Percentiles rank a stretch among this genome's conserved stretches.
Conservation (phyloP, 225 moss, liverwort and hornwort species). For the Marchantia paleacea region DNA sequence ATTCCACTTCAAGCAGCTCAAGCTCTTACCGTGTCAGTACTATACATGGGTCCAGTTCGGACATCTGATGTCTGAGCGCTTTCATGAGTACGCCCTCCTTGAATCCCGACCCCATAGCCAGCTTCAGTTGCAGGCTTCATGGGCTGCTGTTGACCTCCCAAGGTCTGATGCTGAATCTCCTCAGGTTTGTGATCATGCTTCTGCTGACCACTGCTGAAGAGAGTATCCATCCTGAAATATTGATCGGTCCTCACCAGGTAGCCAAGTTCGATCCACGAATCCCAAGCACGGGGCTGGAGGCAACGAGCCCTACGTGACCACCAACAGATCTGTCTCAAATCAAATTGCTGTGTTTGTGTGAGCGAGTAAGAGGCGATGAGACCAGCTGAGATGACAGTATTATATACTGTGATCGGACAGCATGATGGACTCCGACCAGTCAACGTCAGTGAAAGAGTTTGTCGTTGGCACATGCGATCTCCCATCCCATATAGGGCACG, state of each 20-base stretch:
- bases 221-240: neutral
- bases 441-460: no score
- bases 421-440: no score
- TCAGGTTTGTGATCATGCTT: neutral
- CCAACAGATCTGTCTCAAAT: neutral
- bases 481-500: no score
- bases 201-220: neutral
- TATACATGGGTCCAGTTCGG: neutral
- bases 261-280: neutral
- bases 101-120: neutral
- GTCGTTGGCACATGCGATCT: no score
- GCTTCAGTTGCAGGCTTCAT: neutral
- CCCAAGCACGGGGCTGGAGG: neutral
- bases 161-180: neutral
- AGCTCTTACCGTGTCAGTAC: conserved; percentile 7
- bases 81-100: neutral
- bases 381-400: no score
- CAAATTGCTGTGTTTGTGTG: neutral
- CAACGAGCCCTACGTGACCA: no score
- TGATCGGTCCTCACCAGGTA: neutral
- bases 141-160: neutral
- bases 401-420: no score
- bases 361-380: no score
- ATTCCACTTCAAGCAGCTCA: neutral
- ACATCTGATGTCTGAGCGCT: neutral